Evolutionary conservation across 805 yeast genomes (phyloP).

Genomic region (Diddensiella transvaalensis): DNA sequence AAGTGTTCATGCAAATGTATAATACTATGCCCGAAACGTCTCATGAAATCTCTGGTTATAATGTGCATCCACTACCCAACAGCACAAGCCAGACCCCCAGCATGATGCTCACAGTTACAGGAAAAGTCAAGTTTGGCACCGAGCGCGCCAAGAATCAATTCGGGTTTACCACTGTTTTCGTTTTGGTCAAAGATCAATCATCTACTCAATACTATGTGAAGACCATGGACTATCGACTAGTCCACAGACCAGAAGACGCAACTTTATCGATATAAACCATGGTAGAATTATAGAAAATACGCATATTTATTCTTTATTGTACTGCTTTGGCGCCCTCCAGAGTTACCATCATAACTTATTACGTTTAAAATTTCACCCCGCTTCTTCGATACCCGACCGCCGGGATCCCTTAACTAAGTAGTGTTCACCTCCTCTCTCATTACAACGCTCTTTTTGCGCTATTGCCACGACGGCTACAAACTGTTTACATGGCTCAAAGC

Average conservation of each 20-base stretch:
- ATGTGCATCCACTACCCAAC: constrained; percentile 38
- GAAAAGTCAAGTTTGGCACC: constrained; percentile 34
- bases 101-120: constrained; percentile 32
- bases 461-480: too few species aligned
- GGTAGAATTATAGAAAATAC: too few species aligned
- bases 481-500: too few species aligned
- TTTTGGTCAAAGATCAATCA: constrained; percentile 24
- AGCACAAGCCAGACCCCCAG: constrained; percentile 51
- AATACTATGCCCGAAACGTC: constrained; percentile 33
- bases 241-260: constrained; percentile 32
- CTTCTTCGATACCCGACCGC: too few species aligned
- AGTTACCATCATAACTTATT: too few species aligned
- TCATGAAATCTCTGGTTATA: constrained; percentile 35
- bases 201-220: constrained; percentile 21
- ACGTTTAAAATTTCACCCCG: too few species aligned
- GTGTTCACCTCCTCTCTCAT: too few species aligned
- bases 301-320: background rate
- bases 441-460: too few species aligned
- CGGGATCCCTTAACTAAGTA: too few species aligned
- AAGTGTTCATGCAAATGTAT: constrained; percentile 34
- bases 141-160: constrained; percentile 29
- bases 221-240: constrained; percentile 35
- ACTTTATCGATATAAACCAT: constrained; percentile 20
- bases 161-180: constrained; percentile 34
- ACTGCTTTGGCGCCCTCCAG: too few species aligned